These are phyloP conservation scores for Globisporangium megalacanthum DNA, from an alignment of 352 stramenopile species.

Conservation along the genomic window DNA sequence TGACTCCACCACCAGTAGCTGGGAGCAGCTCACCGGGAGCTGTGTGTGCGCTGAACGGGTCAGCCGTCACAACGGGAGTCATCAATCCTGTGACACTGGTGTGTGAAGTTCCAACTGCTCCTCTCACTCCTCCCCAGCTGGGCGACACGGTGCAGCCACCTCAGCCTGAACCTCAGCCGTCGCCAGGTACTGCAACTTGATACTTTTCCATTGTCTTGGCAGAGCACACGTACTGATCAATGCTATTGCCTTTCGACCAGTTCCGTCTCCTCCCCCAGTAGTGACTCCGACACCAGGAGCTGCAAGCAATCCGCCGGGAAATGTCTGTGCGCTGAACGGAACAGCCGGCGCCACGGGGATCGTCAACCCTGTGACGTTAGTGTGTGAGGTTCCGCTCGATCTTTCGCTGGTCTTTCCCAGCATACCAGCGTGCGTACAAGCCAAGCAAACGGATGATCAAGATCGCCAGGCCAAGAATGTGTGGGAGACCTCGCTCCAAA, in stretches of 20 bases:
- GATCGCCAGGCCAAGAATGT: too few species aligned
- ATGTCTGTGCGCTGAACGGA: neutral
- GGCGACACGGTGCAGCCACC: too few species aligned
- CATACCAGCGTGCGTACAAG: too few species aligned
- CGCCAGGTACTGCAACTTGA: too few species aligned
- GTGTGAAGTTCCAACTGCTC: neutral
- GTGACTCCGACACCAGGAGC: neutral
- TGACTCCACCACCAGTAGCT: neutral
- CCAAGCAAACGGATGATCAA: too few species aligned
- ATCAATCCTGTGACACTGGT: neutral
- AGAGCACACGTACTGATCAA: too few species aligned
- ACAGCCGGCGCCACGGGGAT: neutral
- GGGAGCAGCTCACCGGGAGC: neutral
- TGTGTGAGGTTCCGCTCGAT: neutral
- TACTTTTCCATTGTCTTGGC: too few species aligned
- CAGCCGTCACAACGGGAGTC: neutral
- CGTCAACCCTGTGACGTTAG: neutral
- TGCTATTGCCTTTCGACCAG: neutral
- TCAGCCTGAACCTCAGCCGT: too few species aligned
- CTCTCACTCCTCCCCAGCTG: neutral
- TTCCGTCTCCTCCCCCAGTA: neutral
- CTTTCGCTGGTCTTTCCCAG: neutral
- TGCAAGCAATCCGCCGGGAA: neutral
- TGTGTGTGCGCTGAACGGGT: neutral
- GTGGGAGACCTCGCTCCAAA: too few species aligned